A percentile compares a stretch with the other conserved stretches of the same genome.
Conservation (phyloP, 1,284 basidiomycete genomes). For the Leucoagaricus sp. region DNA sequence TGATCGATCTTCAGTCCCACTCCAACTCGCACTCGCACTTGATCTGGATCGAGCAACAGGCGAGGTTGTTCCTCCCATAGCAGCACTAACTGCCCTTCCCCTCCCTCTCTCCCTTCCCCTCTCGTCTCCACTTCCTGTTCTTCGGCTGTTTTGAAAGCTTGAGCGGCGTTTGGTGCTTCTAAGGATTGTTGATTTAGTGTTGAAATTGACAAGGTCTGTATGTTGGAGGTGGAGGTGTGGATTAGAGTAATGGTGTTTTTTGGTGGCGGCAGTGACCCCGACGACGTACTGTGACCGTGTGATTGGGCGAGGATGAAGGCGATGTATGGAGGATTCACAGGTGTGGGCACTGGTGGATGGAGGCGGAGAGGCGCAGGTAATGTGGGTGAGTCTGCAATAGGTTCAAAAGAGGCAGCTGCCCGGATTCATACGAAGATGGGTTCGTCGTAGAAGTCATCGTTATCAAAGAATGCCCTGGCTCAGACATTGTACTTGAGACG, state of each 20-base stretch:
- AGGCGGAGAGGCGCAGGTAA: constrained; percentile 30
- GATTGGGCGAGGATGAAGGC: background rate
- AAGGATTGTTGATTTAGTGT: constrained; percentile 69
- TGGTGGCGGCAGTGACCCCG: constrained; percentile 26
- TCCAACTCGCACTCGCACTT: too few relatives aligned
- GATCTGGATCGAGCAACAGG: background rate
- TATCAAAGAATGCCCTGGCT: constrained; percentile 6
- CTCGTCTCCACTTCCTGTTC: constrained; percentile 39
- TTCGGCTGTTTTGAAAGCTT: constrained; percentile 66
- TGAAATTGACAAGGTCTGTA: constrained; percentile 41
- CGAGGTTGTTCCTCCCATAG: too few relatives aligned
- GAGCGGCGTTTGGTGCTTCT: constrained; percentile 67
- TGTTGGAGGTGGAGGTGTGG: constrained; percentile 27
- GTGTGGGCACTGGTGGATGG: constrained; percentile 8
- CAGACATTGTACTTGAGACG: background rate
- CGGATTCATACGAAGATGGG: constrained; percentile 15
- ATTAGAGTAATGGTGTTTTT: too few relatives aligned
- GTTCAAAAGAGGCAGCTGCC: constrained; percentile 22
- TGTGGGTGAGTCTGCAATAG: constrained; percentile 25
- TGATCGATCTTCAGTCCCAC: constrained; percentile 2
- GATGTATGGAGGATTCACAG: background rate
- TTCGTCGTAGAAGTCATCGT: constrained; percentile 2
- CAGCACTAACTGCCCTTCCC: too few relatives aligned
- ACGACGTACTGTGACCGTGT: background rate
- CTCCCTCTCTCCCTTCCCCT: constrained; percentile 17